Evolutionary conservation across 768 basidiomycete species (phyloP).

Genomic region (Mycena haematopus): DNA sequence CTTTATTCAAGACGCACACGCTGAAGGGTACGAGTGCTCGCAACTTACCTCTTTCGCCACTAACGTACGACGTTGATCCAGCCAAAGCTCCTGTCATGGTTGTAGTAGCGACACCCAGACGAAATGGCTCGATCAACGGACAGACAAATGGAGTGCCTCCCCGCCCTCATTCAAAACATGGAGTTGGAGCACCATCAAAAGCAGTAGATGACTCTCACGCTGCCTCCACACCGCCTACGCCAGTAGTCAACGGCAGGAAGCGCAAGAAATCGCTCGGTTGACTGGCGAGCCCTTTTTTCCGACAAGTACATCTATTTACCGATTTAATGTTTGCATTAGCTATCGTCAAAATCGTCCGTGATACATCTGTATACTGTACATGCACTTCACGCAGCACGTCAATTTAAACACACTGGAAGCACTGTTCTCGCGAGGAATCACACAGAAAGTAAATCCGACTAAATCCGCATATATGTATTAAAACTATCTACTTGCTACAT

Average conservation of each 20-base stretch:
- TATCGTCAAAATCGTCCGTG: slow-evolving; percentile 5
- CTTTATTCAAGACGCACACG: slow-evolving; percentile 65
- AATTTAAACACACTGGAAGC: not conserved
- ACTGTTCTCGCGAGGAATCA: not conserved
- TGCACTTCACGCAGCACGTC: not conserved
- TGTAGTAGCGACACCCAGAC: not conserved
- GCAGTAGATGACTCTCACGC: slow-evolving; percentile 15
- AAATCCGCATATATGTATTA: slow-evolving; percentile 18
- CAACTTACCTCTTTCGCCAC: slow-evolving; percentile 5
- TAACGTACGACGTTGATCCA: slow-evolving; percentile 10
- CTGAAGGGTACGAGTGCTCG: slow-evolving; percentile 42
- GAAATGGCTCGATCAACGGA: slow-evolving; percentile 24
- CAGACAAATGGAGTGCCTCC: slow-evolving; percentile 18
- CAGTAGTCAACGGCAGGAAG: slow-evolving; percentile 55
- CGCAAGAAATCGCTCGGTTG: slow-evolving; percentile 56
- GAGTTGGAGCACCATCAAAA: slow-evolving; percentile 23
- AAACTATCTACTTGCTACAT: slow-evolving; percentile 29
- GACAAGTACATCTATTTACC: slow-evolving; percentile 10
- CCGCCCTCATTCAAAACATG: slow-evolving; percentile 20
- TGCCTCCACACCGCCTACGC: slow-evolving; percentile 24
- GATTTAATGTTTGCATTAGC: slow-evolving; percentile 3
- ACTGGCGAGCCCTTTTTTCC: not conserved
- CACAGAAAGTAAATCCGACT: not conserved
- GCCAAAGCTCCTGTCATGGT: slow-evolving; percentile 17
- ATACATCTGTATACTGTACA: not conserved